Evolutionary conservation across 768 basidiomycete species (phyloP).

Genomic region (Crassisporium funariophilum): DNA sequence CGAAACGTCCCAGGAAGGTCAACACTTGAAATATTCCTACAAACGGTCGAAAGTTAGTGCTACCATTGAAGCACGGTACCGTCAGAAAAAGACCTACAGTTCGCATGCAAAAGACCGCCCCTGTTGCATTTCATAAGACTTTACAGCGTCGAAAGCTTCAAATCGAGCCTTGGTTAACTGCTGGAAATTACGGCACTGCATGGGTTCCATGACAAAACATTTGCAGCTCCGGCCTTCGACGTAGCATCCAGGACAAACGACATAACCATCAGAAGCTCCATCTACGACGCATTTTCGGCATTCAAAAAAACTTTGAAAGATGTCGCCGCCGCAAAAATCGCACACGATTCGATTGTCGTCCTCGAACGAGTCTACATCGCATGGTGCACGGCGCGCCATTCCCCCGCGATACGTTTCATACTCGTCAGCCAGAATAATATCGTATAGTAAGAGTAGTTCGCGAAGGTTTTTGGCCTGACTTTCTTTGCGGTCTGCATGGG

Average conservation of each 20-base stretch:
- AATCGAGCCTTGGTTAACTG: slow-evolving; percentile 37
- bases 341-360: slow-evolving; percentile 46
- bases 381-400: slow-evolving; percentile 5
- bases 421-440: slow-evolving; percentile 55
- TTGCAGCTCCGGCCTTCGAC: slow-evolving; percentile 75
- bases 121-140: slow-evolving; percentile 5
- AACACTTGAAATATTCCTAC: slow-evolving; percentile 5
- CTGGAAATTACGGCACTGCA: slow-evolving; percentile 55
- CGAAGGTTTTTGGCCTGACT: slow-evolving; percentile 31
- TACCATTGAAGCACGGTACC: background rate
- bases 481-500: too few relatives aligned
- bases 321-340: slow-evolving; percentile 81
- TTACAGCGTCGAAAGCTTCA: slow-evolving; percentile 10
- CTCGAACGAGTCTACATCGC: slow-evolving; percentile 8
- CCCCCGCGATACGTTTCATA: slow-evolving; percentile 21
- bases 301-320: slow-evolving; percentile 82
- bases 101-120: slow-evolving; percentile 6
- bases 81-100: slow-evolving; percentile 8
- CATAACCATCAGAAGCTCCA: slow-evolving; percentile 38
- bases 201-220: slow-evolving; percentile 62
- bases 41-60: background rate
- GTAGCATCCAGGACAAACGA: slow-evolving; percentile 73
- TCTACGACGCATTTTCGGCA: slow-evolving; percentile 50
- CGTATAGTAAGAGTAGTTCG: slow-evolving; percentile 47
- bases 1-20: slow-evolving; percentile 23